Evolutionary conservation across 768 basidiomycete species (phyloP), one percentile per base, ranked within the genome.

Genomic region (Hebeloma cylindrosporum): DNA sequence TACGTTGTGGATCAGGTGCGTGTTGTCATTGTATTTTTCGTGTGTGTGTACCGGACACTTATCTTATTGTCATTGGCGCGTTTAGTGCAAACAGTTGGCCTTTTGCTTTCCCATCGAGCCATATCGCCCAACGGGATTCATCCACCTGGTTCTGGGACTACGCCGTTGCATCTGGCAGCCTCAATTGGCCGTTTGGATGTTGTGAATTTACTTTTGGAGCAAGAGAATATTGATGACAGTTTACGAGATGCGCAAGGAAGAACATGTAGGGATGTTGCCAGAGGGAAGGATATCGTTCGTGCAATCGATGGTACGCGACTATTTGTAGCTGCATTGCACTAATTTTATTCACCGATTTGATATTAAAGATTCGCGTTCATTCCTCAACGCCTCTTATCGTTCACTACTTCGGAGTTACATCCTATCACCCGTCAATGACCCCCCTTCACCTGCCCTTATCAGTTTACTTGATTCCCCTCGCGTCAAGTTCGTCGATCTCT

Each of bases 51-150:
- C n/a, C n/a, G n/a, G n/a, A n/a, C n/a, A n/a, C n/a, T 11, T n/a
- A 25, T 45, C 30, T 21, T 28, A 40, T 34, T 36, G 37, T 50
- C 31, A 16, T n/a, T n/a, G n/a, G n/a, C n/a, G n/a, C n/a, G n/a
- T 52, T 6, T 47, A 87, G 85, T 65, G 30, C 78, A 84, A 34
- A 92, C 88, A 0, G 74, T 91, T 10, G 62, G 77, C 8, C 65
- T 90, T 0, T 69, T 91, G 9, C 71, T 91, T 21, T 77, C 79
- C 0, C 80, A 91, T 59, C 78, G 85, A 28, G 78, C 83, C 16
- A 88, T 92, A 26, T 87, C 85, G 33, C 87, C 88, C 0, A 91
- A 89, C 53, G 83, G 83, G 4, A 60, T 84, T 0, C 81, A 90
- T 50, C 89, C 89, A 0, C 79, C 80, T 0, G 80, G 75, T 0